Evolutionary conservation across 768 basidiomycete genomes (phyloP), one percentile per base, ranked within the genome.

Genomic region (Leccinum sublutescens): DNA sequence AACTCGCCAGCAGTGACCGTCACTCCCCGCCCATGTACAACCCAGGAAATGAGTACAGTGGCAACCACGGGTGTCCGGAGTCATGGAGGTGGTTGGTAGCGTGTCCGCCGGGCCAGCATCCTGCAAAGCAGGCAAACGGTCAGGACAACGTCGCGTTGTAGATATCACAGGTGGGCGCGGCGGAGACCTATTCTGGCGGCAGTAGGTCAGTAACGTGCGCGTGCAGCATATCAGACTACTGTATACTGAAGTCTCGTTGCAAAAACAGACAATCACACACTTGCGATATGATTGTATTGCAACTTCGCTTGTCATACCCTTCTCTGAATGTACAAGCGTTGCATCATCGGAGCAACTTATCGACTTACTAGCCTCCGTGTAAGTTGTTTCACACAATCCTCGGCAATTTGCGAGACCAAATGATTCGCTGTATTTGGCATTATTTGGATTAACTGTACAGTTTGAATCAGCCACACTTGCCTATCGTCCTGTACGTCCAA

Each of bases 51-150:
- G 33, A 33, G 31, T 4, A 33, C 29, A 31, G 11, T 33, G 31
- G 31, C 1, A 33, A 33, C 33, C 33, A 33, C 1, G 68, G 65
- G 73, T 94, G 91, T 1, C 78, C 78, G 1, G 77, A 68, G 19
- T 82, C 78, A 60, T 74, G 77, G 29, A 91, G 75, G 71, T 94
- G 92, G 5, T 67, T 71, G 1, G 76, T 65, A 27, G 83, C 75
- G 67, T 93, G 91, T 4, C 77, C 77, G 45, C 76, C 77, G 12
- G 71, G 60, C 90, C 90, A 93, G 62, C 91, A 92, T 7, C 86
- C 89, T 10, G 80, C 77, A 67, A 78, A 88, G 63, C 91, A 93
- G 3, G 81, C 85, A 66, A 88, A 85, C 0, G 91, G 88, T 19
- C 89, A 78, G 1, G 83, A 75, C 25, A 91, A 75, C 1, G 83